phyloP scores from a whole-genome alignment of 2,329 filamentous ascomycete genomes.

The Apiospora pterosperma region DNA sequence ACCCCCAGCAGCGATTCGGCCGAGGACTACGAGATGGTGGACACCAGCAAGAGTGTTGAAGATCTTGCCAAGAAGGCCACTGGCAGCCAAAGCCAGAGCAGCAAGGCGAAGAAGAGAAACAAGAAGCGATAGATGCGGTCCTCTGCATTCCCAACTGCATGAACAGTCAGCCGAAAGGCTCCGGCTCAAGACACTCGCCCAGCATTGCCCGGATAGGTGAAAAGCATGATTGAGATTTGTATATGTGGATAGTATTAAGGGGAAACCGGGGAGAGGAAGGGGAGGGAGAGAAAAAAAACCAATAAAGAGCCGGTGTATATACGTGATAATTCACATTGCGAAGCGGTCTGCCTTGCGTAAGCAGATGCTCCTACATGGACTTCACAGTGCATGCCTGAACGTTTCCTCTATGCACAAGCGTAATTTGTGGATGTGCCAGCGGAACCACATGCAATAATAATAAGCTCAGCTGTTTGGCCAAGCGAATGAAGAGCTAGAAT shows the following conservation, averaged over 20 bases:
- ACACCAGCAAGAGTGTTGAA: slow-evolving; percentile 50
- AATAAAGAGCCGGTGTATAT: neutral
- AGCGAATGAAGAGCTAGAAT: neutral
- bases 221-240: neutral
- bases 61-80: slow-evolving; percentile 51
- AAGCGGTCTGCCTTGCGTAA: neutral
- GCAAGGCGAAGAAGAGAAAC: slow-evolving; percentile 49
- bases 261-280: too few species aligned
- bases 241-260: neutral
- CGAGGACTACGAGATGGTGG: slow-evolving; percentile 61
- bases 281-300: neutral
- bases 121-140: slow-evolving; percentile 44
- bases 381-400: neutral
- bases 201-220: neutral
- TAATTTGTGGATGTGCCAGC: neutral
- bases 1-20: slow-evolving; percentile 56
- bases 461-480: neutral
- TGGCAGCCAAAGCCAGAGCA: slow-evolving; percentile 39
- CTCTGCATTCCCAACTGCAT: neutral
- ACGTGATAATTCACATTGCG: neutral
- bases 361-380: neutral
- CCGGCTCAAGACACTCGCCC: neutral
- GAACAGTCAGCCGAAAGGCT: neutral
- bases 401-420: neutral
- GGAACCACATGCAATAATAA: neutral